Conservation (phyloP, 2,329 filamentous ascomycete genomes). For the Penicillium sp. region DNA sequence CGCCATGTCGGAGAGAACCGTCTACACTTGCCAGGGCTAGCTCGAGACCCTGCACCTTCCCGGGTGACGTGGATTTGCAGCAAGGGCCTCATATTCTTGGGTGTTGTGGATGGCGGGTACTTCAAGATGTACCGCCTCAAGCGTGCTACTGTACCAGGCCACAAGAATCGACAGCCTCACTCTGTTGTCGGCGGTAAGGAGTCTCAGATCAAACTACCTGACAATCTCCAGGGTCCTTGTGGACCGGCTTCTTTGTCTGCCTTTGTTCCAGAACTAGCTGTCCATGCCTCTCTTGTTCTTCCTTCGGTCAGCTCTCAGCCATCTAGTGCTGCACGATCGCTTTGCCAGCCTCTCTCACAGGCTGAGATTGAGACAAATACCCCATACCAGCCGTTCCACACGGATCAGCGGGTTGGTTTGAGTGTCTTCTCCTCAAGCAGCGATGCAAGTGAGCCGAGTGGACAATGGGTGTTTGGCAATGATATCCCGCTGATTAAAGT, state of each 20-base stretch:
- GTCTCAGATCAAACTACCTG: slow-evolving; percentile 66
- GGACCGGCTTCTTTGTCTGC: slow-evolving; percentile 58
- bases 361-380: slow-evolving; percentile 95
- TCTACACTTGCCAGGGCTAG: slow-evolving; percentile 46
- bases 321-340: slow-evolving; percentile 38
- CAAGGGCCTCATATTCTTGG: slow-evolving; percentile 45
- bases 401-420: slow-evolving; percentile 78
- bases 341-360: slow-evolving; percentile 63
- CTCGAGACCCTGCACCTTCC: slow-evolving; percentile 40
- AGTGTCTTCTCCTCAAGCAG: slow-evolving; percentile 58
- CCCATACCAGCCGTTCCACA: slow-evolving; percentile 94
- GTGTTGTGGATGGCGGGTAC: slow-evolving; percentile 46
- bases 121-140: slow-evolving; percentile 48
- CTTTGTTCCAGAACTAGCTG: slow-evolving; percentile 48
- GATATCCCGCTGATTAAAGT: slow-evolving; percentile 50
- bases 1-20: slow-evolving; percentile 52
- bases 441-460: slow-evolving; percentile 41
- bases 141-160: slow-evolving; percentile 48
- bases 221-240: slow-evolving; percentile 60
- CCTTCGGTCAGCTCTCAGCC: slow-evolving; percentile 43
- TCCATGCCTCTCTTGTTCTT: slow-evolving; percentile 45
- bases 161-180: slow-evolving; percentile 54
- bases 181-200: slow-evolving; percentile 59
- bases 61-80: slow-evolving; percentile 49
- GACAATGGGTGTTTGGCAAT: slow-evolving; percentile 56